Conservation (phyloP, 2,329 filamentous ascomycete genomes). For the Paradendryphiella salina region DNA sequence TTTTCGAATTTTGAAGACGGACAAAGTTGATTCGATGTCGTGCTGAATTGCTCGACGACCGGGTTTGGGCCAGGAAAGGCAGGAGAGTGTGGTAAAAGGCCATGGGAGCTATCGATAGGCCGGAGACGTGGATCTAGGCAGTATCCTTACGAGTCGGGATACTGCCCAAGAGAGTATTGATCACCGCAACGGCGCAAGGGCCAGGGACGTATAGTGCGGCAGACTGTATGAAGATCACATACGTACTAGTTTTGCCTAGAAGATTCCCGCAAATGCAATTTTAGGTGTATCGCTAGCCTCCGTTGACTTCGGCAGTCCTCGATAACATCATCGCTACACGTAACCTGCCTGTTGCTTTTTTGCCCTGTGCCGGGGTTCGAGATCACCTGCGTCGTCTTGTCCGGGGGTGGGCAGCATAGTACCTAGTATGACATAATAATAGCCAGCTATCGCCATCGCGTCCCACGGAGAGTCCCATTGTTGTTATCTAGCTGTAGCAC, state of each 20-base stretch:
- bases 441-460: background rate
- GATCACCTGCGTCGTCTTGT: background rate
- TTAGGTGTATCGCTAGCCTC: background rate
- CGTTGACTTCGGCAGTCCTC: background rate
- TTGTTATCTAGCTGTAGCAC: background rate
- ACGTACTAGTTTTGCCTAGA: background rate
- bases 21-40: conserved; percentile 1
- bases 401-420: background rate
- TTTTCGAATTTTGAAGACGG: conserved; percentile 3
- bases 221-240: background rate
- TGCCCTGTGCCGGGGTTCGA: background rate
- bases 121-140: conserved; percentile 5
- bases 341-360: background rate
- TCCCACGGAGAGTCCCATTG: background rate
- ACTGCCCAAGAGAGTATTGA: conserved; percentile 4
- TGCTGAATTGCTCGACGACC: background rate
- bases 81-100: conserved; percentile 4
- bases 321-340: background rate
- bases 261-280: background rate
- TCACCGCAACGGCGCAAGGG: conserved; percentile 1
- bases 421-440: background rate
- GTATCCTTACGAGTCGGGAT: conserved; percentile 2
- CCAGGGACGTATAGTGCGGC: no score
- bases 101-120: conserved; percentile 4
- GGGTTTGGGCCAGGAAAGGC: conserved; percentile 11